phyloP scores from a whole-genome alignment of 2,329 filamentous ascomycete genomes.

The Penicillium janthinellum region DNA sequence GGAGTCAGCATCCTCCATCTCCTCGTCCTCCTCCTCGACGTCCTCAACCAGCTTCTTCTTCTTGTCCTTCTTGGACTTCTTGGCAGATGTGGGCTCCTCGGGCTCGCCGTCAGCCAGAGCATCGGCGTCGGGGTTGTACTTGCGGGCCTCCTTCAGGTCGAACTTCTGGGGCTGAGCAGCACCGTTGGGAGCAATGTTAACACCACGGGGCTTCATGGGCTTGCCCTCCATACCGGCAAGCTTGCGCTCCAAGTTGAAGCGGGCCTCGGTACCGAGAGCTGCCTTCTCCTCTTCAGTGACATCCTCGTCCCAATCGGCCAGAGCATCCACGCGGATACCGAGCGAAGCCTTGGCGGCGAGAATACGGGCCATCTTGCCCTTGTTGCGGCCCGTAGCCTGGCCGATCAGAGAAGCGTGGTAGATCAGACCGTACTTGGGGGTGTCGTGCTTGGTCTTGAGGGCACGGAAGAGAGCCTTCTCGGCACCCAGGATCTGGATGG shows the following conservation, averaged over 20 bases:
- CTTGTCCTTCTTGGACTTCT: constrained; percentile 50
- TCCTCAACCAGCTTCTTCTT: constrained; percentile 53
- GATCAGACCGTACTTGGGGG: constrained; percentile 95
- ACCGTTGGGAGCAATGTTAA: constrained; percentile 74
- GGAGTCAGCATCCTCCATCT: constrained; percentile 46
- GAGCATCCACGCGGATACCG: constrained; percentile 88
- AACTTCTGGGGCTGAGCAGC: constrained; percentile 68
- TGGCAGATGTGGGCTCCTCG: constrained; percentile 49
- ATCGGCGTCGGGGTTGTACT: constrained; percentile 94
- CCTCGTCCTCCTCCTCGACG: constrained; percentile 42
- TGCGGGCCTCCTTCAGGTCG: constrained; percentile 85
- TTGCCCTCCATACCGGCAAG: constrained; percentile 76
- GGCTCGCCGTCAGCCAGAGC: constrained; percentile 67
- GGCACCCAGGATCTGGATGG: constrained; percentile 95
- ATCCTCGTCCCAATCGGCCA: constrained; percentile 75
- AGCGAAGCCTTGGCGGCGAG: constrained; percentile 91
- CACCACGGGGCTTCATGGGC: constrained; percentile 75
- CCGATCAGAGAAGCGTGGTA: constrained; percentile 93
- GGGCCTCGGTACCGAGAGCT: constrained; percentile 68
- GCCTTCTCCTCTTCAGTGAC: constrained; percentile 88
- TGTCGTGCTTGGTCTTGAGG: constrained; percentile 98
- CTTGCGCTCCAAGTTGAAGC: constrained; percentile 53
- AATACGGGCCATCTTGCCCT: constrained; percentile 98
- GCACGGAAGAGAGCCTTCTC: constrained; percentile 99
- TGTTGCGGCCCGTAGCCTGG: constrained; percentile 96